Conservation (phyloP, 2,329 filamentous ascomycete genomes). For the Elsinoe fawcettii region DNA sequence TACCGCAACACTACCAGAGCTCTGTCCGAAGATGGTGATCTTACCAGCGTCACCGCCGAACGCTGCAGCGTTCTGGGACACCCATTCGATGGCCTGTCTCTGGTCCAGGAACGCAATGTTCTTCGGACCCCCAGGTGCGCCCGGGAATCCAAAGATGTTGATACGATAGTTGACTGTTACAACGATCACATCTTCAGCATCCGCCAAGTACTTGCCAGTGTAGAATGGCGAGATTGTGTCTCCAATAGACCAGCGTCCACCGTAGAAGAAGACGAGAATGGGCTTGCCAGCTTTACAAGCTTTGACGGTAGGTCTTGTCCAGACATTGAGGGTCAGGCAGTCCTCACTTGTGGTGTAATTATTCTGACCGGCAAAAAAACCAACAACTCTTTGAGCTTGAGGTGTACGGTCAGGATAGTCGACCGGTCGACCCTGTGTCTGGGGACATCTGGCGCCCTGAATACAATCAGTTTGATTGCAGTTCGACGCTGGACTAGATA, state of each 20-base stretch:
- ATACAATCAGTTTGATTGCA: background rate
- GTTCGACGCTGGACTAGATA: background rate
- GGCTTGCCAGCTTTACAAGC: constrained; percentile 30
- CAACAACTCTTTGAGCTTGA: constrained; percentile 3
- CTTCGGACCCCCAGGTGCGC: constrained; percentile 22
- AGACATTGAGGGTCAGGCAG: constrained; percentile 41
- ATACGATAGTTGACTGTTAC: constrained; percentile 31
- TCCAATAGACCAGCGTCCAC: constrained; percentile 30
- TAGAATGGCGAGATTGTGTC: constrained; percentile 24
- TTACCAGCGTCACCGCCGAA: constrained; percentile 35
- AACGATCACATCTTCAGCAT: constrained; percentile 34
- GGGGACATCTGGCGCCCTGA: constrained; percentile 9
- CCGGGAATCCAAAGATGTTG: constrained; percentile 35
- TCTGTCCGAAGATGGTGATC: constrained; percentile 36
- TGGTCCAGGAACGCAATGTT: constrained; percentile 37
- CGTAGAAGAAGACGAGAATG: constrained; percentile 41
- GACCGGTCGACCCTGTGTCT: constrained; percentile 7
- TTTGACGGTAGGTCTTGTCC: constrained; percentile 31
- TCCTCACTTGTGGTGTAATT: constrained; percentile 29
- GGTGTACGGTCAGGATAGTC: constrained; percentile 9
- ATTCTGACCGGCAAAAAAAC: constrained; percentile 17
- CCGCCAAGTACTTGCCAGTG: constrained; percentile 37
- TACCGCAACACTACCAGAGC: constrained; percentile 33
- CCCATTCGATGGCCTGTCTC: constrained; percentile 33
- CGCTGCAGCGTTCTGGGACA: constrained; percentile 34